A percentile compares a stretch with the other conserved stretches of the same genome.
Evolutionary conservation across 202 grass and related monocot species (phyloP).

Genomic region (Saccharum hybrid): DNA sequence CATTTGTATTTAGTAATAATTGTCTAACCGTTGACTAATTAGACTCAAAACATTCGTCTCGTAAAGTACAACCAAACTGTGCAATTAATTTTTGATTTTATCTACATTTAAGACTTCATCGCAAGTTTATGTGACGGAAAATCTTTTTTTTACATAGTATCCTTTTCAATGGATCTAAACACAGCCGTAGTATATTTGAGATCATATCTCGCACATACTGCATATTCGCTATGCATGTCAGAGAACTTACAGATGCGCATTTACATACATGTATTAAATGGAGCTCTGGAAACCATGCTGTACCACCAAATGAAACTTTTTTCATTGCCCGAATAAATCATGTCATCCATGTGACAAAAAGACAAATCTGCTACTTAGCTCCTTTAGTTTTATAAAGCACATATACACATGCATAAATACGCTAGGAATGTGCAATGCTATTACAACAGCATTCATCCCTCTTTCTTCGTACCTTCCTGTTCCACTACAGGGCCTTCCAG

Average conservation of each 20-base stretch:
- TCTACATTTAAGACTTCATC: too few species aligned
- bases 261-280: background rate
- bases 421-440: background rate
- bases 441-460: slow-evolving; percentile 16
- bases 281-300: background rate
- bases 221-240: background rate
- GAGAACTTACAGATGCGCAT: background rate
- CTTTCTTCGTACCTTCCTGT: background rate
- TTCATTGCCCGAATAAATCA: background rate
- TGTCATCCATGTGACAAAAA: background rate
- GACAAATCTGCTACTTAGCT: background rate
- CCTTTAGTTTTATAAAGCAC: background rate
- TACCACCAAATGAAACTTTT: background rate
- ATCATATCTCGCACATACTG: background rate
- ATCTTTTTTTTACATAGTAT: too few species aligned
- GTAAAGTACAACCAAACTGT: too few species aligned
- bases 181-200: background rate
- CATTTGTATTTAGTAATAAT: too few species aligned
- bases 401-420: background rate
- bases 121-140: too few species aligned
- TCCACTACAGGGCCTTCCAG: background rate
- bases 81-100: too few species aligned
- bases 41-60: too few species aligned
- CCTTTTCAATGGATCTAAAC: too few species aligned
- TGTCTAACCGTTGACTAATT: too few species aligned